A percentile compares a stretch with the other conserved stretches of the same genome.
These are phyloP conservation scores for Mycena leptocephala DNA, from an alignment of 768 basidiomycete species.

Conservation along the genomic window DNA sequence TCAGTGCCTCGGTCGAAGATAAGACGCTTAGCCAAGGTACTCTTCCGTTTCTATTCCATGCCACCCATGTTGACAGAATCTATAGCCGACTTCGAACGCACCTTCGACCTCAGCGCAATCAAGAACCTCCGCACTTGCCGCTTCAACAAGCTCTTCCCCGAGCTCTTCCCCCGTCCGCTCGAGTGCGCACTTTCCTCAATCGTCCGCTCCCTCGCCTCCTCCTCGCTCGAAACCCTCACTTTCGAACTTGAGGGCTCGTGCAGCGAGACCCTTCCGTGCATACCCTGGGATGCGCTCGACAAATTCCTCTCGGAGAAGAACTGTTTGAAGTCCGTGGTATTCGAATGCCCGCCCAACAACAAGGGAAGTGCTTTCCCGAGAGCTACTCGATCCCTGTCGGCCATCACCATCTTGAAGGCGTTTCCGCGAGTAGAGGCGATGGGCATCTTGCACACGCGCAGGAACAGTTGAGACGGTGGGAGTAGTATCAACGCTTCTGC, in stretches of 20 bases:
- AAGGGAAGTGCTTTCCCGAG: background rate
- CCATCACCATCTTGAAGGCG: background rate
- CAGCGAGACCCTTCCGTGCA: background rate
- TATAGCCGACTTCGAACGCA: background rate
- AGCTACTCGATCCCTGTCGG: no score
- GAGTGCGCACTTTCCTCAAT: background rate
- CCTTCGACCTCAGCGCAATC: background rate
- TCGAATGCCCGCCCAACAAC: background rate
- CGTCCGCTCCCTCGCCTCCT: background rate
- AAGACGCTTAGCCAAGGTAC: background rate
- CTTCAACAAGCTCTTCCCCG: background rate
- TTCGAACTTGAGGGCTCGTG: background rate
- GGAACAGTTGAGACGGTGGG: background rate
- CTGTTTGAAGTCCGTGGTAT: background rate
- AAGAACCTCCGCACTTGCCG: background rate
- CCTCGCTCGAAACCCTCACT: background rate
- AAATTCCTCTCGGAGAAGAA: background rate
- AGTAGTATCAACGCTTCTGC: no score
- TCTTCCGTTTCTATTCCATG: background rate
- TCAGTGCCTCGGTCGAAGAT: background rate
- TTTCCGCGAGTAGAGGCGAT: background rate
- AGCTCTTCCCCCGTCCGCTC: background rate
- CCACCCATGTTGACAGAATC: background rate
- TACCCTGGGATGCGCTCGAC: background rate
- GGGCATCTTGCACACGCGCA: background rate